Conservation (phyloP, 2,329 filamentous ascomycete species). For the Microdochium trichocladiopsis region DNA sequence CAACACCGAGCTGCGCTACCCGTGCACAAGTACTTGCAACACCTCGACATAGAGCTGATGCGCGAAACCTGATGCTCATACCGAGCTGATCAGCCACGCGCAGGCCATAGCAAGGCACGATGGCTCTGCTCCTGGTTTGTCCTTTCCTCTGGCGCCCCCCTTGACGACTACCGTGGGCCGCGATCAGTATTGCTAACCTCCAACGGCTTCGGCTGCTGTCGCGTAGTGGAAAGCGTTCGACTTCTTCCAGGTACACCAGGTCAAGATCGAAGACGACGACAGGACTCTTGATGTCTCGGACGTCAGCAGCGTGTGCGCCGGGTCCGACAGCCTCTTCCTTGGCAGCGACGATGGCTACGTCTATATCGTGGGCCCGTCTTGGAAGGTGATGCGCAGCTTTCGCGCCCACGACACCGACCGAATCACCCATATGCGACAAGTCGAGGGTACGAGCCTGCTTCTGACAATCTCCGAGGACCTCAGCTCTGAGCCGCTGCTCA, state of each 20-base stretch:
- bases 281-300: conserved; percentile 76
- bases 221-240: conserved; percentile 95
- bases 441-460: conserved; percentile 78
- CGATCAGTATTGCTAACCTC: not conserved
- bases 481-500: conserved; percentile 78
- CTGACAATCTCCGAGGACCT: conserved; percentile 86
- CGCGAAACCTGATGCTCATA: not conserved
- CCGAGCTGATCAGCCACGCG: not conserved
- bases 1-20: not conserved
- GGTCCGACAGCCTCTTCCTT: conserved; percentile 83
- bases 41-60: not conserved
- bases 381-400: conserved; percentile 83
- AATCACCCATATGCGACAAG: conserved; percentile 87
- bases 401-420: conserved; percentile 73
- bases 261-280: conserved; percentile 74
- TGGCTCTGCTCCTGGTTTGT: conserved; percentile 25
- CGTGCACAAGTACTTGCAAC: not conserved
- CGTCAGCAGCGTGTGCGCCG: conserved; percentile 76
- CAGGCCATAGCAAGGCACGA: conserved; percentile 6
- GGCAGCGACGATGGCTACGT: conserved; percentile 81
- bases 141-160: not conserved
- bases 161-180: not conserved
- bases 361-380: conserved; percentile 78
- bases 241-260: conserved; percentile 93
- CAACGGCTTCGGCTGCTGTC: not conserved